These are phyloP conservation scores for Gossypium mustelinum DNA, from an alignment of 345 rosid genomes.

Conservation along the genomic window DNA sequence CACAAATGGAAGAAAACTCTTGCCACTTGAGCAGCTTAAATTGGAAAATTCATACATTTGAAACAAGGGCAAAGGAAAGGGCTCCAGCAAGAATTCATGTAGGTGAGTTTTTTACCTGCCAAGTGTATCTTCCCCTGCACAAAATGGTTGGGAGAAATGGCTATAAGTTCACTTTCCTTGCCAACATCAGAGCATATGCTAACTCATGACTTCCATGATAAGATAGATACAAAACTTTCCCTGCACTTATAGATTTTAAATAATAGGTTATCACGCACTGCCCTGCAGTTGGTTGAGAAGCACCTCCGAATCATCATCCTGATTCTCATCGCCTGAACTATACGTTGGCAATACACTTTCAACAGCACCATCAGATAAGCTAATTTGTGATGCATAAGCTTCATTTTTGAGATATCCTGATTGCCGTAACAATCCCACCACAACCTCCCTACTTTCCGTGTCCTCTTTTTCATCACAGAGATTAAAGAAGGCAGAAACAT, in stretches of 20 bases:
- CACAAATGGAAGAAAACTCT: background rate
- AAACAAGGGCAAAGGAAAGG: background rate
- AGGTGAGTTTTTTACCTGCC: background rate
- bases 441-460: slow-evolving; percentile 42
- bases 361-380: slow-evolving; percentile 24
- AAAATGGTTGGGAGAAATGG: background rate
- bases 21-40: slow-evolving; percentile 5
- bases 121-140: background rate
- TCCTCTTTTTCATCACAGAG: slow-evolving; percentile 61
- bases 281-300: slow-evolving; percentile 45
- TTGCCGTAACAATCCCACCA: slow-evolving; percentile 47
- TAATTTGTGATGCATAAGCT: slow-evolving; percentile 45
- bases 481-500: slow-evolving; percentile 11
- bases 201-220: background rate
- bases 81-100: background rate
- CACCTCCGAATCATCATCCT: slow-evolving; percentile 28
- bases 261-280: slow-evolving; percentile 23
- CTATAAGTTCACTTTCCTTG: background rate
- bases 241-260: background rate
- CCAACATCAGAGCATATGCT: background rate
- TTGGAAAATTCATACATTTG: background rate
- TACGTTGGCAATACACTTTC: background rate
- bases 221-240: background rate
- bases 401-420: slow-evolving; percentile 49
- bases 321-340: slow-evolving; percentile 19